A percentile compares a stretch with the other conserved stretches of the same genome.
phyloP scores from a whole-genome alignment of 805 yeast genomes.

The Ascoidea tarda region DNA sequence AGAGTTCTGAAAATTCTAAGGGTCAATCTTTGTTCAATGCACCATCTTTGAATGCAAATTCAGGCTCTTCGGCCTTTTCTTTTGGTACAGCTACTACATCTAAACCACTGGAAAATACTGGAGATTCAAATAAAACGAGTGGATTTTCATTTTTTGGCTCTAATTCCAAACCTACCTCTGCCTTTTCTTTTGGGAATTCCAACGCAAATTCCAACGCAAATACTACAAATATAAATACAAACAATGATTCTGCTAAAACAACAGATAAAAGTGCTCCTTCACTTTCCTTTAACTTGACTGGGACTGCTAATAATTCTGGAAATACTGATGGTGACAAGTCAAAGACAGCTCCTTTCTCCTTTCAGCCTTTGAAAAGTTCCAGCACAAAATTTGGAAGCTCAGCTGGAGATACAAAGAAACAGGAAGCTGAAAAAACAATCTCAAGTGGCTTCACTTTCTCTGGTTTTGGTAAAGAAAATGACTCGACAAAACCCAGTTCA shows the following conservation, averaged over 20 bases:
- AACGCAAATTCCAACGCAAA: constrained; percentile 4
- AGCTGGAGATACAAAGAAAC: not conserved
- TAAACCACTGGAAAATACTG: constrained; percentile 17
- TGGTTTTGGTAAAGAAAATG: constrained; percentile 12
- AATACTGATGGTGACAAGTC: constrained; percentile 10
- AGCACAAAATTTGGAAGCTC: not conserved
- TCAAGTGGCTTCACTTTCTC: constrained; percentile 5
- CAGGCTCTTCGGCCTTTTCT: not conserved
- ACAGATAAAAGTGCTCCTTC: constrained; percentile 4
- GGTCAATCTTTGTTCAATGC: constrained; percentile 1
- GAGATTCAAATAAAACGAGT: constrained; percentile 6
- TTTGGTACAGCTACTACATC: constrained; percentile 2
- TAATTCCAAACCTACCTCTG: constrained; percentile 10
- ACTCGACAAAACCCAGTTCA: constrained; percentile 5
- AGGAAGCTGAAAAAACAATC: not conserved
- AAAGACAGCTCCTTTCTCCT: constrained; percentile 1
- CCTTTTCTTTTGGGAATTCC: constrained; percentile 16
- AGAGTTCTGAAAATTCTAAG: not conserved
- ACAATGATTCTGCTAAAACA: constrained; percentile 11
- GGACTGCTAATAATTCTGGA: constrained; percentile 4
- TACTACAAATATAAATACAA: constrained; percentile 6
- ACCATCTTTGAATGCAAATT: constrained; percentile 11
- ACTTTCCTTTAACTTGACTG: not conserved
- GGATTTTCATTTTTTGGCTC: constrained; percentile 17
- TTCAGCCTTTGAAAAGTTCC: not conserved